These are phyloP conservation scores for Chaetothyriales sp. DNA, from an alignment of 2,329 filamentous ascomycete genomes.

Conservation along the genomic window DNA sequence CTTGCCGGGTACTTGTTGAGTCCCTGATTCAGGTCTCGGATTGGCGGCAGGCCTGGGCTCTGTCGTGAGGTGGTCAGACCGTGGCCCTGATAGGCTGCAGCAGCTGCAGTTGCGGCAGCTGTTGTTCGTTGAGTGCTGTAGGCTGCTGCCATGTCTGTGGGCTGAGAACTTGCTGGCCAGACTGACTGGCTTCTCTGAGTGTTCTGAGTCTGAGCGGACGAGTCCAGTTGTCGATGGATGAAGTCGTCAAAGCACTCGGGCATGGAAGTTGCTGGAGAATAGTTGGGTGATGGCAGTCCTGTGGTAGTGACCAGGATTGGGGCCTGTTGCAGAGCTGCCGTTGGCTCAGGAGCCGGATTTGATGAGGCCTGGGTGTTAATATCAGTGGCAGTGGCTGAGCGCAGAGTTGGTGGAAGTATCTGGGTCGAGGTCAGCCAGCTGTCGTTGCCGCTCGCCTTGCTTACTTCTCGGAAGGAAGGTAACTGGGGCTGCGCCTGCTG, in stretches of 20 bases:
- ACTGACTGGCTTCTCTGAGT: neutral
- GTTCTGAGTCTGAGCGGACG: neutral
- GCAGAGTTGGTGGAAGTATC: conserved; percentile 7
- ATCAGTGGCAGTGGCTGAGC: neutral
- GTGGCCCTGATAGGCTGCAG: neutral
- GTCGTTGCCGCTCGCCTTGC: neutral
- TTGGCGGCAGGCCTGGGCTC: neutral
- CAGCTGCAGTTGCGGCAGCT: too few relatives aligned
- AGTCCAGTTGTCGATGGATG: neutral
- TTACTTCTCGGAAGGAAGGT: conserved; percentile 11
- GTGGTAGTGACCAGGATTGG: conserved; percentile 5
- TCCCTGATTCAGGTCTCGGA: neutral
- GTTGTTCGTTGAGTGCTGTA: neutral
- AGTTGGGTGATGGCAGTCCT: conserved; percentile 9
- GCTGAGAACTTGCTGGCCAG: neutral
- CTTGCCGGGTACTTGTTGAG: neutral
- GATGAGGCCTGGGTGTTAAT: neutral
- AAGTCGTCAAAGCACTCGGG: conserved; percentile 1
- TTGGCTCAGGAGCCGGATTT: conserved; percentile 1
- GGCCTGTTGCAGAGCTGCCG: conserved; percentile 4
- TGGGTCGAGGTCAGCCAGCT: neutral
- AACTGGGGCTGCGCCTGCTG: conserved; percentile 9
- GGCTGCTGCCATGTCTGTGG: neutral
- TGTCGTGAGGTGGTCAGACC: neutral
- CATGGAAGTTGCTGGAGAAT: neutral